Evolutionary conservation across 2,329 filamentous ascomycete genomes (phyloP), one percentile per base, ranked within the genome.

Genomic region (Hyphodiscus sp.): DNA sequence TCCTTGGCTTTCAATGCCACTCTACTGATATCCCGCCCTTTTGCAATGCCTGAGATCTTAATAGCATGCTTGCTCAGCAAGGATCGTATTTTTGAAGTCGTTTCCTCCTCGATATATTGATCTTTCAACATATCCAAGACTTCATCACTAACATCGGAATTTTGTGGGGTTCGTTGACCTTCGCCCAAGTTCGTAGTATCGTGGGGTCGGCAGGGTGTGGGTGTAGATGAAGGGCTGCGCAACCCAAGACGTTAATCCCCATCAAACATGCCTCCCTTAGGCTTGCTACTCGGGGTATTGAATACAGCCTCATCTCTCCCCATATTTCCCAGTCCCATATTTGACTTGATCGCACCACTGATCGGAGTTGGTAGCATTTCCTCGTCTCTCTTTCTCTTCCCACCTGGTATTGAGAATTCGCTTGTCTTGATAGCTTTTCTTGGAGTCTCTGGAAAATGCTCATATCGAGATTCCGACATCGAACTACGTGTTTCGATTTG

Each of bases 1-100:
- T 92, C 85, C 58, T 83, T 84, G 4, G 76, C 75, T 64, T 81
- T 83, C 38, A 89, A 64, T 3, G 77, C 79, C 8, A 79, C 68
- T n/a, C 87, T 72, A 2, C 79, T 77, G 6, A 85, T 78, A 55
- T 92, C 86, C 2, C 87, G 74, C 0, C 86, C 85, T 57, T 78
- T 78, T 41, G 75, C 74, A 19, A 87, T 74, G 0, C 87, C 87
- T 61, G 78, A 80, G 0, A 77, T 75, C 49, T 75, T 77, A 49
- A 83, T 70, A 15, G 80, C 78, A 58, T 87, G 76, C 45, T 71
- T 77, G 38, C 76, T 73, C 33, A 89, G 71, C 8, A 80, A 61
- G 20, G 59, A 55, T 0, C 68, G 67, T 1, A 86, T 66, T 20
- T 65, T 68, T 1, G 60, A 54, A 5, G 72, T 67, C 1, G 72